Conservation (phyloP, 192 early-diverging fungal genomes). For the Geranomyces michiganensis region DNA sequence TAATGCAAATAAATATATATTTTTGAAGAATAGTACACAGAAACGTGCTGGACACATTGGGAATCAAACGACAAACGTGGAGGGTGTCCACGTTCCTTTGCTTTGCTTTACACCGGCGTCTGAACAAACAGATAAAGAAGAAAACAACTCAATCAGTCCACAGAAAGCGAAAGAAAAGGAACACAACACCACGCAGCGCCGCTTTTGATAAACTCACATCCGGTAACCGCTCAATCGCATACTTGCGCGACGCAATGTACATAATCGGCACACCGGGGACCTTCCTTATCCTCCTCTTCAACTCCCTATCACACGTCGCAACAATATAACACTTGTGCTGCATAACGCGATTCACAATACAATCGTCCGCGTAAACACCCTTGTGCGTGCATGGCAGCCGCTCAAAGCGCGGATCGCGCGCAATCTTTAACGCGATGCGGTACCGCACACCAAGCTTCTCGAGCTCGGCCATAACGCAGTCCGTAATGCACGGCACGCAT, state of each 20-base stretch:
- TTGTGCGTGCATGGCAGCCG: conserved; percentile 94
- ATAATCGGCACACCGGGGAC: conserved; percentile 97
- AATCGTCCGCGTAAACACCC: conserved; percentile 99
- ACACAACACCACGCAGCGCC: no score
- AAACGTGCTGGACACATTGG: no score
- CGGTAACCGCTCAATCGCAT: conserved; percentile 91
- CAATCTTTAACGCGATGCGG: conserved; percentile 88
- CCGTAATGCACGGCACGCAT: conserved; percentile 96
- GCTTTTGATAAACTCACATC: conserved; percentile 50
- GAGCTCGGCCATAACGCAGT: conserved; percentile 98
- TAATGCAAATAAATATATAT: no score
- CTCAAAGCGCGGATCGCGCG: conserved; percentile 97
- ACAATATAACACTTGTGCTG: conserved; percentile 98
- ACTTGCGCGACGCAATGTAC: conserved; percentile 90
- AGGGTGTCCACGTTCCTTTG: no score
- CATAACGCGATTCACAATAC: conserved; percentile 86
- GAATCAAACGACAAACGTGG: no score
- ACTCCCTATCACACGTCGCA: conserved; percentile 95
- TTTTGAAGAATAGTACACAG: no score
- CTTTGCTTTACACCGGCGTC: no score
- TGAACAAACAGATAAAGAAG: no score
- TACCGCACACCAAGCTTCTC: conserved; percentile 98
- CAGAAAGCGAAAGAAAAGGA: no score
- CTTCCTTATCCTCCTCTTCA: conserved; percentile 94
- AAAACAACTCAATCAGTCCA: no score